Base-by-base conservation (phyloP, 148 eudicot species). In the Persicaria tinctoria region DNA sequence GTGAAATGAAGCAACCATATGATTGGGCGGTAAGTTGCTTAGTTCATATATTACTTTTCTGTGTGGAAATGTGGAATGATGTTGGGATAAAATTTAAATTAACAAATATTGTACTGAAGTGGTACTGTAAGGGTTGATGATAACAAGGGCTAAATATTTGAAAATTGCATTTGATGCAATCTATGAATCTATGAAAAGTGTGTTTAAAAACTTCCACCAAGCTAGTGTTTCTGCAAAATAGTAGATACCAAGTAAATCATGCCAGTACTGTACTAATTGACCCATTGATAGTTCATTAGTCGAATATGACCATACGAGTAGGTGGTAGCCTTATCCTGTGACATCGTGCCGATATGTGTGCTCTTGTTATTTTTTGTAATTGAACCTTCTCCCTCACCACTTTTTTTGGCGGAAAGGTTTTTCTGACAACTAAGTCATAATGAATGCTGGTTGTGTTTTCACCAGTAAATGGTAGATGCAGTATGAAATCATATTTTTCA, bases 1-100 rank as follows among this genome's bases (percentile, higher is more conserved):
- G 98, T 72, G 98, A 95, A 88, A 95, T 95, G 98, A 89, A 89
- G 81, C 14, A 63, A 77, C 98, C 98, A 48, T 95, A 95, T 78
- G 97, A 92, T 79, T 95, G 98, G 98, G 98, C 96, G 82, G 98
- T 95, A 63, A 89, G 93, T 92, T 80, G 60, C 73, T 48, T 44
- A 50, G 55, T 18, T 71, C 4, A 66, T 41, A 5, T 41, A 66
- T 66, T 66, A 41, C 16, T 32, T 41, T 32, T 32, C 20, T 5
- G 18, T 17, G 17, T 66, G 70, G 10, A 38, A 66, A 10, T 17
- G 17, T 66, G 70, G 10, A 38, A 66, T 66, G 41, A 66, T n/a
- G n/a, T 32, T 66, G 18, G 17, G 6, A 66, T 11, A 41, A 6
- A 59, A 20, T 59, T 2, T 38, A 23, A 59, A 45, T 18, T 9